Percentiles rank a stretch among this genome's conserved stretches.
These are phyloP conservation scores for Trametes versicolor DNA, from an alignment of 1,284 basidiomycete species.

Conservation along the genomic window DNA sequence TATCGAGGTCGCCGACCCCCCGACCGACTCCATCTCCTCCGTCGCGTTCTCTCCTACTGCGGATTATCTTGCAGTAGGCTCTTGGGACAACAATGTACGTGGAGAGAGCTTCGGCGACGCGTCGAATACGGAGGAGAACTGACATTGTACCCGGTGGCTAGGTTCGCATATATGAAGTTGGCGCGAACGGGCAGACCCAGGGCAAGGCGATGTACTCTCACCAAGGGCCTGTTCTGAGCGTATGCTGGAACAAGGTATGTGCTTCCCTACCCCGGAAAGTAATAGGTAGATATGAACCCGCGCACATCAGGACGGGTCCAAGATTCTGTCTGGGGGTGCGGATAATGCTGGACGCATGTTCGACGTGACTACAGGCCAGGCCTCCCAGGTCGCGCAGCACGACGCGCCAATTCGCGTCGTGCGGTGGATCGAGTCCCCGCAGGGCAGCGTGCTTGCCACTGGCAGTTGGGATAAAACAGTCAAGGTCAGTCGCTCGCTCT, in stretches of 20 bases:
- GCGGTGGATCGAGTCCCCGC: conserved; percentile 77
- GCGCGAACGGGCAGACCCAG: conserved; percentile 65
- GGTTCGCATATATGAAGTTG: conserved; percentile 74
- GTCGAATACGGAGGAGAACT: neutral
- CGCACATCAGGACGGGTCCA: conserved; percentile 72
- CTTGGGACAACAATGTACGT: conserved; percentile 83
- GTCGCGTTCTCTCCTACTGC: conserved; percentile 71
- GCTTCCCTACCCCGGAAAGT: neutral
- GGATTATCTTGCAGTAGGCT: conserved; percentile 79
- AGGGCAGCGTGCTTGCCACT: conserved; percentile 79
- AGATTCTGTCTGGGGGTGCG: conserved; percentile 86
- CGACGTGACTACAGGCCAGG: conserved; percentile 80
- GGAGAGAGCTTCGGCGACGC: conserved; percentile 3
- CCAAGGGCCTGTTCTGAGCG: conserved; percentile 83
- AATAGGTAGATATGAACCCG: neutral
- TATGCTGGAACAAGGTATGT: conserved; percentile 82
- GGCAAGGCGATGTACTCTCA: conserved; percentile 88
- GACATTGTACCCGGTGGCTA: conserved; percentile 34
- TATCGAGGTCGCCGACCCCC: conserved; percentile 79
- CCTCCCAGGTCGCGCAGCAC: conserved; percentile 83
- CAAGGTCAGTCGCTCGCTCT: conserved; percentile 62
- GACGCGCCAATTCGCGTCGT: conserved; percentile 85
- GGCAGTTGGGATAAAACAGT: conserved; percentile 94
- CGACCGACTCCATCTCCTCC: conserved; percentile 78
- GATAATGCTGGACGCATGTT: conserved; percentile 88